Evolutionary conservation across 2,329 filamentous ascomycete species (phyloP).

Genomic region (Neofusicoccum sp.): DNA sequence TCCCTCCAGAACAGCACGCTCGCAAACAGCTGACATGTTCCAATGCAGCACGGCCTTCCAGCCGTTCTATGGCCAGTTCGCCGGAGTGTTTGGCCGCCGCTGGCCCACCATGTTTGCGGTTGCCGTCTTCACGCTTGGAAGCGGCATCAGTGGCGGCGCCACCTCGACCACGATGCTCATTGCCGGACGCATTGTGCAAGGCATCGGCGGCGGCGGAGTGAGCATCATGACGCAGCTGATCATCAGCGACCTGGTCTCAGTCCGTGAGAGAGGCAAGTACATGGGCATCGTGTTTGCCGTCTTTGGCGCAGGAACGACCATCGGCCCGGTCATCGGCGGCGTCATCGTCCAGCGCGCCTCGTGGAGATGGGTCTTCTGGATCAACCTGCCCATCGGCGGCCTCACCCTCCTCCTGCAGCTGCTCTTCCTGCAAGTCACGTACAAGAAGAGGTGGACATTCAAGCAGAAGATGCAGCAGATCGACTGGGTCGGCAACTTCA

Average conservation of each 20-base stretch:
- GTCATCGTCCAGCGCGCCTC: slow-evolving; percentile 35
- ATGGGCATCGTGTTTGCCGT: slow-evolving; percentile 31
- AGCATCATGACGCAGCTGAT: slow-evolving; percentile 52
- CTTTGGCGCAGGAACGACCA: slow-evolving; percentile 30
- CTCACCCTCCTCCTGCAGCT: slow-evolving; percentile 34
- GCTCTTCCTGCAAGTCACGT: slow-evolving; percentile 34
- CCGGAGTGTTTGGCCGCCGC: slow-evolving; percentile 57
- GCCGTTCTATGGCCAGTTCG: slow-evolving; percentile 54
- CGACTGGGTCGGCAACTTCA: slow-evolving; percentile 36
- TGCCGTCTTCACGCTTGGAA: slow-evolving; percentile 55
- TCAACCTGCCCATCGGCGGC: slow-evolving; percentile 44
- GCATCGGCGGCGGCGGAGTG: slow-evolving; percentile 53
- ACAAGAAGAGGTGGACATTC: slow-evolving; percentile 28
- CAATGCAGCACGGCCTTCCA: slow-evolving; percentile 44
- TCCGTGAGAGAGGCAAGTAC: slow-evolving; percentile 49
- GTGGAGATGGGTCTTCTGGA: slow-evolving; percentile 53
- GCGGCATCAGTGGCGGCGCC: slow-evolving; percentile 55
- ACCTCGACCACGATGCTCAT: slow-evolving; percentile 52
- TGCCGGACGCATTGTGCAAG: slow-evolving; percentile 58
- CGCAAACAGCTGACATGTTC: not conserved
- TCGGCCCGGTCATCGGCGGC: slow-evolving; percentile 36
- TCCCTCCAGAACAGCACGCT: too few relatives aligned
- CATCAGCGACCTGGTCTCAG: slow-evolving; percentile 53
- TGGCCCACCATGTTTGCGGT: slow-evolving; percentile 42
- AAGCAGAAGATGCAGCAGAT: slow-evolving; percentile 26